A percentile compares a stretch with the other conserved stretches of the same genome.
Conservation (phyloP, 2,329 filamentous ascomycete genomes). For the Alternaria metachromatica region DNA sequence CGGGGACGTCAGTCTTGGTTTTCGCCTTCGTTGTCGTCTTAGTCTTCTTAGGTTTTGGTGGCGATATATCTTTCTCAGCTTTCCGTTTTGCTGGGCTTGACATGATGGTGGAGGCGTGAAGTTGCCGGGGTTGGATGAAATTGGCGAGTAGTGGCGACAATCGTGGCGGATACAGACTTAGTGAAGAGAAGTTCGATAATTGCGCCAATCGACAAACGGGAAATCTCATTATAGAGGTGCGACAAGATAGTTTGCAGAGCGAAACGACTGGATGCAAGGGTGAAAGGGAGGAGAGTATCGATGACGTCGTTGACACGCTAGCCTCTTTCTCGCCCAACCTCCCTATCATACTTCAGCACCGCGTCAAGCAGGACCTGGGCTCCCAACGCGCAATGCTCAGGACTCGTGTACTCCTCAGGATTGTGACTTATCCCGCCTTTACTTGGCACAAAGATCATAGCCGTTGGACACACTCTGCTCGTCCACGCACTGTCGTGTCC, state of each 20-base stretch:
- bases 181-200: too few species aligned
- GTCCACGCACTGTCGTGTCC: slow-evolving; percentile 40
- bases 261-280: neutral
- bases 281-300: neutral
- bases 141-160: neutral
- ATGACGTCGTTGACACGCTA: slow-evolving; percentile 13
- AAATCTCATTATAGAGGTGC: neutral
- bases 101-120: slow-evolving; percentile 24
- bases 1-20: slow-evolving; percentile 34
- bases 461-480: slow-evolving; percentile 37
- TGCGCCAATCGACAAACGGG: neutral
- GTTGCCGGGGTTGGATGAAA: neutral
- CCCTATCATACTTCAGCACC: slow-evolving; percentile 1
- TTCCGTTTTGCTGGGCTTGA: slow-evolving; percentile 41
- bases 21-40: slow-evolving; percentile 33
- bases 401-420: slow-evolving; percentile 52
- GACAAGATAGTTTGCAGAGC: neutral
- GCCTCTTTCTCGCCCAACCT: neutral
- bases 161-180: neutral
- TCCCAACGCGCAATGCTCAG: slow-evolving; percentile 53
- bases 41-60: slow-evolving; percentile 31
- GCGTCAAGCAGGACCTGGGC: slow-evolving; percentile 56
- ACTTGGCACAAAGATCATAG: slow-evolving; percentile 56
- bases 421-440: slow-evolving; percentile 54
- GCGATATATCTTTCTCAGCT: slow-evolving; percentile 21